Evolutionary conservation across 1,284 basidiomycete genomes (phyloP).

Genomic region (Cryptococcus floricola): DNA sequence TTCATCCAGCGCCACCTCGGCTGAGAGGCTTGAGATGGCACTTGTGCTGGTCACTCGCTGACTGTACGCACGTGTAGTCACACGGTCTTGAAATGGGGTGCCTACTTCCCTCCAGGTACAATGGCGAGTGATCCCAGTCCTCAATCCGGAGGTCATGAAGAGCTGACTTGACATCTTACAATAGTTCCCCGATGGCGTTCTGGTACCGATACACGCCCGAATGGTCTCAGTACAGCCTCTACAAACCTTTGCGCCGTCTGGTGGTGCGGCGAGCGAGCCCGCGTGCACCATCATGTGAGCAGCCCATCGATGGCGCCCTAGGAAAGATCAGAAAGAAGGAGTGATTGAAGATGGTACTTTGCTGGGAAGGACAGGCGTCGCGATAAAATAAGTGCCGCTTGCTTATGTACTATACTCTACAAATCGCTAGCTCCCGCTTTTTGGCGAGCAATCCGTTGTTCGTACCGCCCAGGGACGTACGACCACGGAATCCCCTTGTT

Average conservation of each 20-base stretch:
- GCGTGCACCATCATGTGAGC: conserved; percentile 20
- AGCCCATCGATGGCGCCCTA: too few species aligned
- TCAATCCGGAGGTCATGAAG: background rate
- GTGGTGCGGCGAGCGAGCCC: conserved; percentile 11
- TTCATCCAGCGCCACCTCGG: background rate
- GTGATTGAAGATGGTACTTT: too few species aligned
- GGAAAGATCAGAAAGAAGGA: too few species aligned
- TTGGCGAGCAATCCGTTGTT: too few species aligned
- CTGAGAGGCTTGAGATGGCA: background rate
- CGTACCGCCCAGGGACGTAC: too few species aligned
- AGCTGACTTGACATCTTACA: background rate
- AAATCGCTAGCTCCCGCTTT: too few species aligned
- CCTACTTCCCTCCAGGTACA: conserved; percentile 38
- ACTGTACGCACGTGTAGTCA: conserved; percentile 6
- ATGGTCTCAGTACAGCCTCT: conserved; percentile 41
- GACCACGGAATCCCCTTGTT: too few species aligned
- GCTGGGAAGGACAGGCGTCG: too few species aligned
- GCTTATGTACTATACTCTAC: too few species aligned
- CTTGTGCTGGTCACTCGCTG: background rate
- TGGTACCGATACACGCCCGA: conserved; percentile 37
- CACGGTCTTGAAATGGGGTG: conserved; percentile 29
- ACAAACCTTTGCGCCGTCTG: conserved; percentile 11
- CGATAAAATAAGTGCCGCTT: too few species aligned
- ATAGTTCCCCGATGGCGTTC: conserved; percentile 36
- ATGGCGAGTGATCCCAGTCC: conserved; percentile 19